phyloP scores from a whole-genome alignment of 257 asterid species.

The Petunia secreta region DNA sequence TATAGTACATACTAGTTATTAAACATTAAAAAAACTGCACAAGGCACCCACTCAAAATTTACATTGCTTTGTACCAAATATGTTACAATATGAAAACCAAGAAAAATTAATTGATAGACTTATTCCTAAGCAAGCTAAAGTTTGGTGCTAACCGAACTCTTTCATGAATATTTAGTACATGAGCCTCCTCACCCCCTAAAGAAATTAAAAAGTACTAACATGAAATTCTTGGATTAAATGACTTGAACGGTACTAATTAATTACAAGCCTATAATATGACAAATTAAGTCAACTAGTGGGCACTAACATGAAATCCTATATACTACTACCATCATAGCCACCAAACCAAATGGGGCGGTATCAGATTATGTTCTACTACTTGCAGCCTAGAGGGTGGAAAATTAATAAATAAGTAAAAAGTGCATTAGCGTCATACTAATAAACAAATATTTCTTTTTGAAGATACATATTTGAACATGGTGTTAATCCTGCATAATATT shows the following conservation, averaged over 20 bases:
- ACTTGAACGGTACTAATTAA: not conserved
- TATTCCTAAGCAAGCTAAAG: too few relatives aligned
- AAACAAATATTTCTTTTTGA: not conserved
- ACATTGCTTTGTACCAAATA: too few relatives aligned
- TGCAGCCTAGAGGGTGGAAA: not conserved
- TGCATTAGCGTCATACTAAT: not conserved
- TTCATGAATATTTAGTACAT: too few relatives aligned
- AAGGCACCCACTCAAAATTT: too few relatives aligned
- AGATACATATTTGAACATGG: not conserved
- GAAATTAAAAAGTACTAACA: too few relatives aligned
- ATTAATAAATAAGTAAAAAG: not conserved
- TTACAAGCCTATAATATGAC: not conserved
- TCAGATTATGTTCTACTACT: constrained; percentile 4
- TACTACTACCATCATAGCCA: not conserved
- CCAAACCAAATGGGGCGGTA: constrained; percentile 8
- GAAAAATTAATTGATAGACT: too few relatives aligned
- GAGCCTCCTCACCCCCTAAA: too few relatives aligned
- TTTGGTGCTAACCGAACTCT: too few relatives aligned
- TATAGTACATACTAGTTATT: too few relatives aligned
- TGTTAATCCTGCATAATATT: not conserved
- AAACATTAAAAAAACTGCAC: too few relatives aligned
- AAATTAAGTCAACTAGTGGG: not conserved
- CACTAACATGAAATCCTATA: not conserved
- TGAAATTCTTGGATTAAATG: not conserved
- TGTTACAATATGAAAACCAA: too few relatives aligned